Evolutionary conservation across 768 basidiomycete genomes (phyloP).

Genomic region (Candolleomyces aberdarensis): DNA sequence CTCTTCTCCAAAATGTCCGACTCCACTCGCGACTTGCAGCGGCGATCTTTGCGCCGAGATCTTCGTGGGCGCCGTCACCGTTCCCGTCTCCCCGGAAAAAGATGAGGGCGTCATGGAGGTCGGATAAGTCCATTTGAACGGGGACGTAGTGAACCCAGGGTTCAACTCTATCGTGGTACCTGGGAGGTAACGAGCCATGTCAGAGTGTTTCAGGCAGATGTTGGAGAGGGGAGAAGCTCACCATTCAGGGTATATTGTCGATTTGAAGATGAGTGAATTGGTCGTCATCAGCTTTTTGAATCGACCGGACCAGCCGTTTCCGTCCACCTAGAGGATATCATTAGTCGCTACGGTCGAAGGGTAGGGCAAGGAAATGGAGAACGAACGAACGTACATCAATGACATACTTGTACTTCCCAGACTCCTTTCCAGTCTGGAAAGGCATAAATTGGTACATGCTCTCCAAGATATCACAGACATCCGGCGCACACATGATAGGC

Average conservation of each 20-base stretch:
- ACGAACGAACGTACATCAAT: conserved; percentile 47
- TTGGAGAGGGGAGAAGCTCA: conserved; percentile 17
- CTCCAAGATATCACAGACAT: conserved; percentile 41
- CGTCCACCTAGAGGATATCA: conserved; percentile 39
- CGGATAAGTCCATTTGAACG: conserved; percentile 59
- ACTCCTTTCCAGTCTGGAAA: conserved; percentile 40
- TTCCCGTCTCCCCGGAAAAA: conserved; percentile 70
- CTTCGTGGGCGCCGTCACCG: conserved; percentile 60
- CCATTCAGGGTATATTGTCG: conserved; percentile 71
- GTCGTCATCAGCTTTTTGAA: conserved; percentile 59
- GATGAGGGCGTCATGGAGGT: conserved; percentile 65
- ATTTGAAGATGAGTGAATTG: conserved; percentile 61
- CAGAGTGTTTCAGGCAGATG: neutral
- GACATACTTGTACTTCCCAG: conserved; percentile 52
- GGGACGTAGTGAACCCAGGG: conserved; percentile 79
- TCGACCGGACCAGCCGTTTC: conserved; percentile 60
- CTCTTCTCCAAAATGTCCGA: conserved; percentile 51
- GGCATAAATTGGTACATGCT: conserved; percentile 49
- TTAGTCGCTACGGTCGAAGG: neutral
- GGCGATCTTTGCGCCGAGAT: conserved; percentile 53
- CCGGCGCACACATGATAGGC: conserved; percentile 38
- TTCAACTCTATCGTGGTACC: conserved; percentile 51
- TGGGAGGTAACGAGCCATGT: conserved; percentile 11
- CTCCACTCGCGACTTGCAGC: conserved; percentile 56
- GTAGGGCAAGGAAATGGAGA: neutral